phyloP scores from a whole-genome alignment of 1,284 basidiomycete species.

The Moesziomyces parantarcticus region DNA sequence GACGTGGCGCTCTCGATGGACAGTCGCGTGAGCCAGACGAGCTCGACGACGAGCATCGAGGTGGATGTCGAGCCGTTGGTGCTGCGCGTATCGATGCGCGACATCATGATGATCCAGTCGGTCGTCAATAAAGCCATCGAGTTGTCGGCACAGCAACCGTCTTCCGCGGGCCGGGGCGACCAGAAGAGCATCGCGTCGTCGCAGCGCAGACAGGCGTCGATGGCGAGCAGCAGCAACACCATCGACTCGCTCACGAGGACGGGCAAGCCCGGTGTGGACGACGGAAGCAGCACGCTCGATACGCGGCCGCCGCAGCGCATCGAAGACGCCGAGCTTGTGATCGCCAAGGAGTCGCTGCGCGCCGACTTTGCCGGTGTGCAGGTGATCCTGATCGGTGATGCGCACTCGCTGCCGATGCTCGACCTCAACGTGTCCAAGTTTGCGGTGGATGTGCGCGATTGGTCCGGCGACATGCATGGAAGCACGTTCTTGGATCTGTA shows the following conservation, averaged over 20 bases:
- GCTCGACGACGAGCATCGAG: slow-evolving; percentile 86
- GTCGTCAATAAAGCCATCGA: slow-evolving; percentile 90
- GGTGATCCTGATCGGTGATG: slow-evolving; percentile 90
- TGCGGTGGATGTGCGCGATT: slow-evolving; percentile 84
- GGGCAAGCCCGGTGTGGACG: slow-evolving; percentile 7
- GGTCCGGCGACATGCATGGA: slow-evolving; percentile 84
- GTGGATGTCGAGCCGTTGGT: slow-evolving; percentile 81
- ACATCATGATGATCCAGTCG: slow-evolving; percentile 87
- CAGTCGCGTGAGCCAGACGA: slow-evolving; percentile 77
- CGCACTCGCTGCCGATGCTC: slow-evolving; percentile 93
- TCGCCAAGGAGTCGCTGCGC: slow-evolving; percentile 61
- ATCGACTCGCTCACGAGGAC: slow-evolving; percentile 33
- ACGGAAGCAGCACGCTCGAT: slow-evolving; percentile 15
- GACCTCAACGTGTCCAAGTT: slow-evolving; percentile 89
- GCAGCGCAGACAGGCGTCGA: slow-evolving; percentile 43
- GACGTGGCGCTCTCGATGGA: slow-evolving; percentile 89
- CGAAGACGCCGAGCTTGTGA: slow-evolving; percentile 60
- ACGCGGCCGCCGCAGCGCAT: slow-evolving; percentile 16
- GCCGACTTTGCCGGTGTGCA: slow-evolving; percentile 77
- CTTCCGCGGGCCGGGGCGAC: slow-evolving; percentile 15
- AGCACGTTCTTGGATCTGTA: slow-evolving; percentile 73
- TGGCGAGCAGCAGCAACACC: slow-evolving; percentile 35
- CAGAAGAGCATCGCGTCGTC: slow-evolving; percentile 39
- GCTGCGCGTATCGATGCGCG: slow-evolving; percentile 90
- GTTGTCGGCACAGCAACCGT: slow-evolving; percentile 70